phyloP scores from a whole-genome alignment of 371 early-diverging fungal species.

The Mortierella sp. region DNA sequence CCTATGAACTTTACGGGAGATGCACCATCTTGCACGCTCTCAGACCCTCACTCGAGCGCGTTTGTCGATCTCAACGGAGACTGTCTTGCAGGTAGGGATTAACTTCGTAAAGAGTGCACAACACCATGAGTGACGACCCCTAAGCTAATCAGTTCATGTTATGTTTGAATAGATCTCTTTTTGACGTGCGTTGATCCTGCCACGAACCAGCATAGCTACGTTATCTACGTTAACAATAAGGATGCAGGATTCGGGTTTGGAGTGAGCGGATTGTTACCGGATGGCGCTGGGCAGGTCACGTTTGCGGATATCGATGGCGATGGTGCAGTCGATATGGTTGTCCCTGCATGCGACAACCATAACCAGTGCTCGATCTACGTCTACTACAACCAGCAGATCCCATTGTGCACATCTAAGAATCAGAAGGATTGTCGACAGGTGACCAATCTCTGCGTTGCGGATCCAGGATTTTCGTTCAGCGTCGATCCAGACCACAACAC shows the following conservation, averaged over 20 bases:
- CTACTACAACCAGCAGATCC: constrained; percentile 87
- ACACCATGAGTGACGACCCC: not conserved
- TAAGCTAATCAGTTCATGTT: not conserved
- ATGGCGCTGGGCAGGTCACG: constrained; percentile 81
- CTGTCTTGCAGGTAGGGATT: constrained; percentile 78
- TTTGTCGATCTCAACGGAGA: constrained; percentile 95
- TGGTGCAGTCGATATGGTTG: constrained; percentile 89
- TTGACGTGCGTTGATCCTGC: constrained; percentile 75
- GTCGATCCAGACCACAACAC: constrained; percentile 66
- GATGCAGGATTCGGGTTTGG: constrained; percentile 73
- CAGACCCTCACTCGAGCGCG: constrained; percentile 89
- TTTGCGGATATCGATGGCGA: constrained; percentile 95
- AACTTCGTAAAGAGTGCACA: not conserved
- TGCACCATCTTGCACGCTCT: constrained; percentile 70
- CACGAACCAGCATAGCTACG: constrained; percentile 64
- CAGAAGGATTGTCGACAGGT: constrained; percentile 73
- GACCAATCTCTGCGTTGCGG: constrained; percentile 79
- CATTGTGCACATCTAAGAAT: constrained; percentile 73
- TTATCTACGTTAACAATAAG: constrained; percentile 84
- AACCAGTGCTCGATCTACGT: constrained; percentile 78
- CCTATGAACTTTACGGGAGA: constrained; percentile 50
- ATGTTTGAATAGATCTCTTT: constrained; percentile 75
- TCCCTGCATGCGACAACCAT: constrained; percentile 71
- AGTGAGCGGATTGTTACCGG: constrained; percentile 72
- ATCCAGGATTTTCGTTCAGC: constrained; percentile 72